Conservation (phyloP, 345 rosid species). For the Streptanthus diversifolius region DNA sequence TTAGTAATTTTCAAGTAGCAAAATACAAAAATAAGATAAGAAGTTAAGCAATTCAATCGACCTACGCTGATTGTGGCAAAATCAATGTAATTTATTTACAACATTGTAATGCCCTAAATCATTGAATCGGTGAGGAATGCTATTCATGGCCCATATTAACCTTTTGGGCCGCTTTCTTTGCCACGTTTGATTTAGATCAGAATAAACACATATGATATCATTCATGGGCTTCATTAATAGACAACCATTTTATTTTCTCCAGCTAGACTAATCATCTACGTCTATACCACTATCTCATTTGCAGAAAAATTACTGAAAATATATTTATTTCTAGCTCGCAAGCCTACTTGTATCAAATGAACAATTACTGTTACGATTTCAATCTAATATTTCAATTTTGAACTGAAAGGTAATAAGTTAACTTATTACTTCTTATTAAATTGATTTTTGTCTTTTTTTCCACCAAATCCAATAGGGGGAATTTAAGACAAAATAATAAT, state of each 20-base stretch:
- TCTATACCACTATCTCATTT: neutral
- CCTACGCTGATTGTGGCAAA: neutral
- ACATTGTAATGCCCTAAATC: neutral
- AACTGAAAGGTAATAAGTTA: neutral
- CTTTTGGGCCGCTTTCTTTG: constrained; percentile 3
- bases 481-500: neutral
- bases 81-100: neutral
- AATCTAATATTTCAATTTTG: neutral
- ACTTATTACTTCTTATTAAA: neutral
- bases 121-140: neutral
- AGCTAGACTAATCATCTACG: neutral
- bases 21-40: neutral
- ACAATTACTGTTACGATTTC: neutral
- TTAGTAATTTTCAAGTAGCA: neutral
- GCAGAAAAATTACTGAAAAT: neutral
- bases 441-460: too few species aligned
- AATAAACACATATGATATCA: neutral
- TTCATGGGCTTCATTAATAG: neutral
- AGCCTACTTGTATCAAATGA: neutral
- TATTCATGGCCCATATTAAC: neutral
- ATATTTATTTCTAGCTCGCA: neutral
- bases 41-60: neutral
- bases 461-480: neutral
- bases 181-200: neutral
- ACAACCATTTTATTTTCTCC: too few species aligned